A percentile compares a stretch with the other conserved stretches of the same genome.
Conservation (phyloP, 345 rosid genomes). For the Populus ilicifolia region DNA sequence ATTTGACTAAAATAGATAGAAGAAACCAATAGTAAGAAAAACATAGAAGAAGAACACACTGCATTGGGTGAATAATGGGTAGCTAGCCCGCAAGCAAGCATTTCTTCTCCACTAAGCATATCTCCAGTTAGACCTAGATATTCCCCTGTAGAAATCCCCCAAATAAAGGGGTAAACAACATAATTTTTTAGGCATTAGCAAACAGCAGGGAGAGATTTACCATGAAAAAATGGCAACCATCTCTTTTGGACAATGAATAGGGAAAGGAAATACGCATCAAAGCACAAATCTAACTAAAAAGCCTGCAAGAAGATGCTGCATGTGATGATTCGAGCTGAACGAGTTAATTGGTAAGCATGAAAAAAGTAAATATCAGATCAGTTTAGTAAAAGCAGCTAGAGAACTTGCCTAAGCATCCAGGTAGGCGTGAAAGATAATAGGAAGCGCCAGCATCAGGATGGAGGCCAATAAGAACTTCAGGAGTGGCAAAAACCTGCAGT, state of each 20-base stretch:
- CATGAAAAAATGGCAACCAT: too few relatives aligned
- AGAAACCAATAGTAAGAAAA: neutral
- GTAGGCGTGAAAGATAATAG: conserved; percentile 23
- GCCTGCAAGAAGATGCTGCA: too few relatives aligned
- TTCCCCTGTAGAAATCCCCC: conserved; percentile 1
- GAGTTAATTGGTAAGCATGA: too few relatives aligned
- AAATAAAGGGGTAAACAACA: too few relatives aligned
- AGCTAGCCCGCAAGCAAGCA: conserved; percentile 21
- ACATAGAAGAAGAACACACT: neutral
- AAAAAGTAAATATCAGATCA: too few relatives aligned
- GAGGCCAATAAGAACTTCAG: conserved; percentile 23
- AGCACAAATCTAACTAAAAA: too few relatives aligned
- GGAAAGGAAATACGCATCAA: too few relatives aligned
- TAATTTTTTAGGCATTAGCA: too few relatives aligned
- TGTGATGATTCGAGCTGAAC: too few relatives aligned
- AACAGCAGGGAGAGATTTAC: too few relatives aligned
- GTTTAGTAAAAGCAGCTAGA: too few relatives aligned
- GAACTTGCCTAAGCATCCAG: conserved; percentile 16
- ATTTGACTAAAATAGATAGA: neutral
- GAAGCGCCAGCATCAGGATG: conserved; percentile 30
- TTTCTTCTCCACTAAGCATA: conserved; percentile 10
- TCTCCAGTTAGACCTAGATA: conserved; percentile 16
- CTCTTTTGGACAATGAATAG: too few relatives aligned
- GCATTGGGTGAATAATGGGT: conserved; percentile 13
- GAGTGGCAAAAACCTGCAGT: conserved; percentile 18